Conservation (phyloP, 805 yeast species). For the Schwanniomyces occidentalis region DNA sequence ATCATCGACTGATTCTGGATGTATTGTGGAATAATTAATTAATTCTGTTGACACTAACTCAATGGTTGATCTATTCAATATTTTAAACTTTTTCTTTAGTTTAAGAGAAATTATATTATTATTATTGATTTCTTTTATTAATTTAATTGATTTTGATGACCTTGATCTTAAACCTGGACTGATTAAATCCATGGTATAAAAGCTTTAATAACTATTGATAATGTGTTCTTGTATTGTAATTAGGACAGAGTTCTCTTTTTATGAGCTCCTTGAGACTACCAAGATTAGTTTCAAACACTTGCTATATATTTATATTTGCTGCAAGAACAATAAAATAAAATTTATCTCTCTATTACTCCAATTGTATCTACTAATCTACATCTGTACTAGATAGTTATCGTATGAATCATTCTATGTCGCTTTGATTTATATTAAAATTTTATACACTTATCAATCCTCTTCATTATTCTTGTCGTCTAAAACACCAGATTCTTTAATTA, state of each 20-base stretch:
- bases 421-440: conserved; percentile 3
- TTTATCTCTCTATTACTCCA: too few relatives aligned
- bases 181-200: conserved; percentile 14
- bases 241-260: too few relatives aligned
- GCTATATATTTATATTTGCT: too few relatives aligned
- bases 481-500: conserved; percentile 73
- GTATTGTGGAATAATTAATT: conserved; percentile 4
- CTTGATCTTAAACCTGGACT: conserved; percentile 8
- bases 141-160: conserved; percentile 6
- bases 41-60: conserved; percentile 21
- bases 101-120: conserved; percentile 32
- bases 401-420: not conserved
- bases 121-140: conserved; percentile 20
- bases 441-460: conserved; percentile 19
- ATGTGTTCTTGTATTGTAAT: too few relatives aligned
- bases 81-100: conserved; percentile 20
- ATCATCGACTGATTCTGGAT: conserved; percentile 1
- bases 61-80: conserved; percentile 17
- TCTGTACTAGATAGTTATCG: too few relatives aligned
- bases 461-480: conserved; percentile 40
- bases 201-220: too few relatives aligned
- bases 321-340: too few relatives aligned
- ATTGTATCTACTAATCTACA: too few relatives aligned
- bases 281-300: too few relatives aligned
- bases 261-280: too few relatives aligned